These are phyloP conservation scores for Eucalyptus polyanthemos DNA, from an alignment of 345 rosid genomes.

Conservation along the genomic window DNA sequence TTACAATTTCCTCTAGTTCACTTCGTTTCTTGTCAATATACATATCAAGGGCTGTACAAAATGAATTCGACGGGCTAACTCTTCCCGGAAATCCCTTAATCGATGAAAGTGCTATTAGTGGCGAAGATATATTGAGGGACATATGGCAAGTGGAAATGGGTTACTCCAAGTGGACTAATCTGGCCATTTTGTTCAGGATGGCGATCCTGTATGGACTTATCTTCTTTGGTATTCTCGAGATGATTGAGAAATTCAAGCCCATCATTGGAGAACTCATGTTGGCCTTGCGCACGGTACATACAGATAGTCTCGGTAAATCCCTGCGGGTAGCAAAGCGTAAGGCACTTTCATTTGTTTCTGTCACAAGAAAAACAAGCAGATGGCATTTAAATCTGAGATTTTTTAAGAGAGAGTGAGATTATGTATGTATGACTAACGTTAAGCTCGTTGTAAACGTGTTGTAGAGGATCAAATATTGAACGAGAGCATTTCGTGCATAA, in stretches of 20 bases:
- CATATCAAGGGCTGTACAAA: too few relatives aligned
- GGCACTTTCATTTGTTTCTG: not conserved
- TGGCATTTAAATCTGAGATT: not conserved
- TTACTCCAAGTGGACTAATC: conserved; percentile 27
- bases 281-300: not conserved
- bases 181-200: conserved; percentile 27
- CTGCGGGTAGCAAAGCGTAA: not conserved
- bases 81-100: too few relatives aligned
- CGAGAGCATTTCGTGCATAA: too few relatives aligned
- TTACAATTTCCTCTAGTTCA: too few relatives aligned
- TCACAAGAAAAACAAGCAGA: not conserved
- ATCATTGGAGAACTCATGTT: not conserved
- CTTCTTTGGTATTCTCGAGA: conserved; percentile 17
- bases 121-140: too few relatives aligned
- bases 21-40: too few relatives aligned
- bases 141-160: too few relatives aligned
- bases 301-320: not conserved
- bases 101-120: too few relatives aligned
- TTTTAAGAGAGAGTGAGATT: not conserved
- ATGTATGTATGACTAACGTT: not conserved
- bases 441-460: too few relatives aligned
- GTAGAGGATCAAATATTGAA: too few relatives aligned
- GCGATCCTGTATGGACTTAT: conserved; percentile 8
- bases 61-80: too few relatives aligned
- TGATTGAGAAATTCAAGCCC: conserved; percentile 9